These are phyloP conservation scores for Passalora sequoiae DNA, from an alignment of 2,329 filamentous ascomycete species.

Conservation along the genomic window DNA sequence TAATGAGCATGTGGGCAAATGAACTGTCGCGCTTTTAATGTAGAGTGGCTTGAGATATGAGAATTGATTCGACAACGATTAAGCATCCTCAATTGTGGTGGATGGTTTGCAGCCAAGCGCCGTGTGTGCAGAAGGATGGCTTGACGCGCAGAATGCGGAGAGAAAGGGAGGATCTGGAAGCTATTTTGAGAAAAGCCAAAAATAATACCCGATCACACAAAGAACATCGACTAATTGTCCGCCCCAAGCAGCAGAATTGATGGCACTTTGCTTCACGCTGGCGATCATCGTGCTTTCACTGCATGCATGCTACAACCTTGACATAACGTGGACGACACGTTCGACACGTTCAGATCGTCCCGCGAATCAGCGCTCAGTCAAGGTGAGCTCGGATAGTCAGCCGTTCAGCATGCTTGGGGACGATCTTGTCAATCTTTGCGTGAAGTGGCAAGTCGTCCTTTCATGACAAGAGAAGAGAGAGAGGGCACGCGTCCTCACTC, in stretches of 20 bases:
- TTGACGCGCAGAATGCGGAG: constrained; percentile 7
- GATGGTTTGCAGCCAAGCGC: background rate
- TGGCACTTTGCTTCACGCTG: constrained; percentile 1
- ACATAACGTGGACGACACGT: constrained; percentile 9
- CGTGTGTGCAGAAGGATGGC: constrained; percentile 3
- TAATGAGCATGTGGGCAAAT: background rate
- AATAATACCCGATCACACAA: constrained; percentile 7
- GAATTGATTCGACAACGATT: constrained; percentile 17
- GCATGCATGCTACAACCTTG: constrained; percentile 11
- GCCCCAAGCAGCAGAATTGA: background rate
- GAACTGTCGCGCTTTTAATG: background rate
- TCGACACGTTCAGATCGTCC: constrained; percentile 3
- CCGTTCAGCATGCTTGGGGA: background rate
- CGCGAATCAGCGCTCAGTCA: constrained; percentile 1
- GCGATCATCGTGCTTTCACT: background rate
- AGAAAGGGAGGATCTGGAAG: constrained; percentile 9
- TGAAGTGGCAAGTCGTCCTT: background rate
- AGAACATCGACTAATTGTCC: constrained; percentile 6
- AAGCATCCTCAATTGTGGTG: constrained; percentile 1
- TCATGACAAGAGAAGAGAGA: background rate
- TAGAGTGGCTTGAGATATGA: constrained; percentile 14
- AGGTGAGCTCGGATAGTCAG: background rate
- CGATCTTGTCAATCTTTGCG: background rate
- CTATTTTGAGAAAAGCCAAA: constrained; percentile 14
- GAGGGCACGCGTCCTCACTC: background rate